Percentiles rank a stretch among this genome's conserved stretches.
These are phyloP conservation scores for Periconia macrospinosa DNA, from an alignment of 2,329 filamentous ascomycete species.

Conservation along the genomic window DNA sequence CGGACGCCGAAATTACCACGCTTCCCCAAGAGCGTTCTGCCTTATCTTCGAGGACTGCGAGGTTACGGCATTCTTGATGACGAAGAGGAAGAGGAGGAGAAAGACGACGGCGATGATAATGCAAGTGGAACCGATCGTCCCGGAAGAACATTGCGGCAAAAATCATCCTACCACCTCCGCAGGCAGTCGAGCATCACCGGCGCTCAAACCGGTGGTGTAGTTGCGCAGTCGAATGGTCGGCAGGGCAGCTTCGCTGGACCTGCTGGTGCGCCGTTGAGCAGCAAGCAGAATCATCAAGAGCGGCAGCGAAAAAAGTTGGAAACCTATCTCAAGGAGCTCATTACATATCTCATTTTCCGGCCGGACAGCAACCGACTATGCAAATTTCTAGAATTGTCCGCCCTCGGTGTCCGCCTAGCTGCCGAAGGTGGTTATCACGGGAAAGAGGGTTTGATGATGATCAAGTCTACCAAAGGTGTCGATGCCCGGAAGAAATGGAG, in stretches of 20 bases:
- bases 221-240: conserved; percentile 26
- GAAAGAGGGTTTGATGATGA: conserved; percentile 92
- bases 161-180: conserved; percentile 59
- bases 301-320: conserved; percentile 83
- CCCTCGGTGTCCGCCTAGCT: conserved; percentile 87
- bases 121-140: conserved; percentile 69
- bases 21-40: conserved; percentile 87
- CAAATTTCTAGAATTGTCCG: conserved; percentile 93
- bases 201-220: conserved; percentile 25
- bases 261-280: conserved; percentile 38
- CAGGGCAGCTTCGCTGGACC: conserved; percentile 46
- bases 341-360: conserved; percentile 94
- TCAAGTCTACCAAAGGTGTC: conserved; percentile 86
- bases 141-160: conserved; percentile 55
- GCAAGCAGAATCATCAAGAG: conserved; percentile 69
- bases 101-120: conserved; percentile 64
- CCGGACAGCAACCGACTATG: conserved; percentile 94
- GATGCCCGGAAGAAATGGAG: conserved; percentile 82
- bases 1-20: conserved; percentile 76
- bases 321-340: conserved; percentile 88
- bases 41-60: conserved; percentile 80
- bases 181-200: conserved; percentile 60
- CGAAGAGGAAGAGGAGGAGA: conserved; percentile 73
- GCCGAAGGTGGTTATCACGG: conserved; percentile 97
- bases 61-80: conserved; percentile 63